Conservation (phyloP, 2,329 filamentous ascomycete genomes). For the Aspergillus fructus region DNA sequence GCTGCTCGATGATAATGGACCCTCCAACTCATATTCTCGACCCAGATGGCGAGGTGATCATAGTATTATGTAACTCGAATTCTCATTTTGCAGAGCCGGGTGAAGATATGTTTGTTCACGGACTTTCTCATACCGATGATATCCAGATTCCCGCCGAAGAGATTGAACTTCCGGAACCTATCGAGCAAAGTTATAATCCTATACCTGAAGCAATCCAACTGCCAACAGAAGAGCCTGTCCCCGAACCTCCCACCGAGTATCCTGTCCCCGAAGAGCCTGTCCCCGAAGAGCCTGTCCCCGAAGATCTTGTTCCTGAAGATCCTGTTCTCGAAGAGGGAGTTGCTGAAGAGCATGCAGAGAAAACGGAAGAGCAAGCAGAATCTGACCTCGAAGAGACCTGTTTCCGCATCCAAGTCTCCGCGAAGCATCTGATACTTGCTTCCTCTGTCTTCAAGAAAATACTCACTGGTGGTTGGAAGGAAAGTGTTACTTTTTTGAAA, state of each 20-base stretch:
- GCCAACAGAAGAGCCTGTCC: neutral
- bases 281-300: neutral
- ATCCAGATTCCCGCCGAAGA: neutral
- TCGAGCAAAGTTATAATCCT: neutral
- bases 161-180: neutral
- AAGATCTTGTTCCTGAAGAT: neutral
- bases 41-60: conserved; percentile 7
- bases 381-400: neutral
- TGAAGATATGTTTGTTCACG: neutral
- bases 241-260: neutral
- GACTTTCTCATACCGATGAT: neutral
- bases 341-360: neutral
- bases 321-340: neutral
- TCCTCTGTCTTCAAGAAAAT: conserved; percentile 21
- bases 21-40: conserved; percentile 5
- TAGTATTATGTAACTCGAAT: neutral
- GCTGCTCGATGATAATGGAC: neutral
- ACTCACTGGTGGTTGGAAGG: conserved; percentile 21
- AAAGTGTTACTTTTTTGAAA: conserved; percentile 11
- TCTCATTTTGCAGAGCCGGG: neutral
- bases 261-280: neutral
- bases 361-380: neutral
- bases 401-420: conserved; percentile 23
- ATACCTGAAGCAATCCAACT: neutral
- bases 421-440: conserved; percentile 22